Percentiles rank a stretch among this genome's conserved stretches.
phyloP scores from a whole-genome alignment of 2,329 filamentous ascomycete genomes.

The Pseudopyrenochaeta lycopersici region DNA sequence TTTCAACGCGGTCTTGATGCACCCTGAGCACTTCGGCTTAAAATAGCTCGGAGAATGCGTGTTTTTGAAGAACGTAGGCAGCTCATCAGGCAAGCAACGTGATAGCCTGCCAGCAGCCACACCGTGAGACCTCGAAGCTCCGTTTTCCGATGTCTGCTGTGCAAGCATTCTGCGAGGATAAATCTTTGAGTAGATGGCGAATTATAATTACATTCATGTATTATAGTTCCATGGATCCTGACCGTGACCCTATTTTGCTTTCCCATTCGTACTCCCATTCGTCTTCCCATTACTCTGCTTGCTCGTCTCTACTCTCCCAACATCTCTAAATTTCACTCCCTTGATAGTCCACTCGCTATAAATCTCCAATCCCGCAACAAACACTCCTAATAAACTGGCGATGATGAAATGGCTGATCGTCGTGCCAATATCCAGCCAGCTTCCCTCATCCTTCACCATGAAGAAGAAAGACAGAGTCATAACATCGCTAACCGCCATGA shows the following conservation, averaged over 20 bases:
- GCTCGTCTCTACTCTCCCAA: conserved; percentile 14
- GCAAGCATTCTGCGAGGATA: no score
- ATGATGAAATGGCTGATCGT: conserved; percentile 97
- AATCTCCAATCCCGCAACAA: conserved; percentile 87
- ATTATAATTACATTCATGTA: no score
- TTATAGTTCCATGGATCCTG: no score
- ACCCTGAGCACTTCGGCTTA: no score
- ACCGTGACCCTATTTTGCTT: not conserved
- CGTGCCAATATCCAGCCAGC: conserved; percentile 96
- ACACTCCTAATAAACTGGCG: conserved; percentile 86
- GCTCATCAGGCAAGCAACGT: no score
- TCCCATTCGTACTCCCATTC: not conserved
- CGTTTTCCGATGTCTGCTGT: no score
- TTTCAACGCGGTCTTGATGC: no score
- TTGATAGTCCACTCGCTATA: conserved; percentile 84
- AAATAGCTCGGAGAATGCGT: no score
- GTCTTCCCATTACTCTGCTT: conserved; percentile 8
- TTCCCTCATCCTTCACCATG: conserved; percentile 95
- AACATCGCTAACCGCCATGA: conserved; percentile 88
- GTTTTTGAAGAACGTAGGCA: no score
- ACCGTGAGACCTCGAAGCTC: no score
- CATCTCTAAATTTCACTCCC: conserved; percentile 73
- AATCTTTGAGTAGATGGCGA: no score
- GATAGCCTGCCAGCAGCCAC: no score
- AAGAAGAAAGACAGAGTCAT: conserved; percentile 97